Base-by-base conservation (phyloP, 192 early-diverging fungal genomes). In the Backusella macrospora region DNA sequence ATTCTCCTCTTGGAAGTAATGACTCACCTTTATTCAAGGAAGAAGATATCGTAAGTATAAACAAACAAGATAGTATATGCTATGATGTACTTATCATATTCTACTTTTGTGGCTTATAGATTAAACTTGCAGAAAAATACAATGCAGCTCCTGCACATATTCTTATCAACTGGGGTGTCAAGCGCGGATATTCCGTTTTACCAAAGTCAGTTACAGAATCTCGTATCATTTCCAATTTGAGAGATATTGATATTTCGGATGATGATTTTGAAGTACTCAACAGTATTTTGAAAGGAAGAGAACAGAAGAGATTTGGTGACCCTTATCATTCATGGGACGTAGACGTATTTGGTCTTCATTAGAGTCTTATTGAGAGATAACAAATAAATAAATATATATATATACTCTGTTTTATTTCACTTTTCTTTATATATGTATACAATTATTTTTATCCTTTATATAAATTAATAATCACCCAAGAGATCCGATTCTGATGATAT, bases 181-280 rank as follows among this genome's bases (percentile, higher is more conserved):
- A 92, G 73, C 88, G 95, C 65, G 92, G 92, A 1, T 90, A 90
- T 39, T 74, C 80, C 2, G 94, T 94, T 6, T 89, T 96, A 75
- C 94, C 95, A 69, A 95, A 95, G 83, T 93, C 92, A 4, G 90
- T 86, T 65, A 90, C 87, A 65, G 78, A 81, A 21, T 71, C 72
- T 23, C 76, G 76, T 10, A 77, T 77, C 47, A 47, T 72, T 52
- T 47, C 71, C 40, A 77, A 77, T 70, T 66, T 71, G 15, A 47
- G 48, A 12, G 44, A 69, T 38, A 21, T 62, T 38, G 34, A 69
- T 13, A 40, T 76, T 6, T 21, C 26, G 4, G 70, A 71, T 59
- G 48, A 71, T 39, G 70, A 71, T 23, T 71, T 62, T 18, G 21
- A 18, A 9, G 13, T n/a, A 21, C n/a, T 71, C 4, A 71, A 71